These are phyloP conservation scores for Ottelia alismoides DNA, from an alignment of 106 monocot genomes.

Conservation along the genomic window DNA sequence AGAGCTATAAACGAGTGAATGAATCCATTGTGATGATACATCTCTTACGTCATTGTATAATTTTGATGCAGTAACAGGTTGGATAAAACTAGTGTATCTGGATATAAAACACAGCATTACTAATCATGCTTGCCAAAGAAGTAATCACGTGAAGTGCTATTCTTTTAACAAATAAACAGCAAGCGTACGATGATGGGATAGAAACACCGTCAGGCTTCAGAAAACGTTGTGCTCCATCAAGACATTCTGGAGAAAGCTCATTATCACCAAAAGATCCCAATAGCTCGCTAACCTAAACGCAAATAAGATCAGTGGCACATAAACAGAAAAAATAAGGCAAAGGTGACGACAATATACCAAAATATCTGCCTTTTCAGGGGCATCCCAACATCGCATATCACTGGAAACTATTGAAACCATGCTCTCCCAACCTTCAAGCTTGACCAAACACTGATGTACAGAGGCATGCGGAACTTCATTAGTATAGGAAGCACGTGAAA, in stretches of 20 bases:
- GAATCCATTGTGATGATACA: no score
- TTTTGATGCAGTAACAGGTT: constrained; percentile 88
- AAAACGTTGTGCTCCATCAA: no score
- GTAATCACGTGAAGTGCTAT: no score
- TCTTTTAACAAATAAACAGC: no score
- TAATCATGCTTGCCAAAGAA: no score
- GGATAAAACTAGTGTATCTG: constrained; percentile 92
- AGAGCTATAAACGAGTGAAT: neutral
- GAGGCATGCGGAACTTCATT: no score
- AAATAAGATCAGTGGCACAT: neutral
- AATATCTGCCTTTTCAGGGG: constrained; percentile 97
- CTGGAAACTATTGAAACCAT: constrained; percentile 70
- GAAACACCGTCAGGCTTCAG: no score
- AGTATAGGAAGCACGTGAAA: no score
- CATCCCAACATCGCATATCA: constrained; percentile 95
- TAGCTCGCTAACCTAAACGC: constrained; percentile 94
- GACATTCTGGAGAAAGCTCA: no score
- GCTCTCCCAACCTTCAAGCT: constrained; percentile 83
- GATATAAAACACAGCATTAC: no score
- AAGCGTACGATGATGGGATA: no score
- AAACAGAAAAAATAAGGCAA: neutral
- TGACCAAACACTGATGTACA: constrained; percentile 66
- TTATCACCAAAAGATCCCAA: no score
- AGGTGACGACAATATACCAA: constrained; percentile 34
- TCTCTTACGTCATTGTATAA: constrained; percentile 94